phyloP scores from a whole-genome alignment of 2,329 filamentous ascomycete genomes.

The Didymella lethalis region DNA sequence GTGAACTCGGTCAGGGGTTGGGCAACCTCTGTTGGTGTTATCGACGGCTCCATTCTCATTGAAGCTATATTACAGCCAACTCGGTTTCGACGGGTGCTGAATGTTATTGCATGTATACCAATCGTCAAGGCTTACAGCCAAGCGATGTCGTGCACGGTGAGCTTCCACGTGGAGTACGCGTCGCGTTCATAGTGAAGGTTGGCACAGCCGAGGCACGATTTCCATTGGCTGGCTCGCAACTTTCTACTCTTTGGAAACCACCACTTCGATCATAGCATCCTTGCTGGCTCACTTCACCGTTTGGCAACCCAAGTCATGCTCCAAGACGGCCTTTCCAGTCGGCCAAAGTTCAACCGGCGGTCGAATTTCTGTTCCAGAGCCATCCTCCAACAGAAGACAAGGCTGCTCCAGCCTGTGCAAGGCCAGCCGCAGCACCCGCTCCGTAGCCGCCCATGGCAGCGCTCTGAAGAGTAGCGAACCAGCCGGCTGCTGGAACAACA shows the following conservation, averaged over 20 bases:
- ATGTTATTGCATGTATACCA: not conserved
- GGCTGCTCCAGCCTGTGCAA: slow-evolving; percentile 33
- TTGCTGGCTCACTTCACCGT: not conserved
- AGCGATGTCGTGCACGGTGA: not conserved
- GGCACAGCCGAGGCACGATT: slow-evolving; percentile 17
- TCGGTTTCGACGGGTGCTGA: not conserved
- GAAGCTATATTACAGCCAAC: not conserved
- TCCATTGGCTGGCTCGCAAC: slow-evolving; percentile 24
- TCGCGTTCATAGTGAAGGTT: not conserved
- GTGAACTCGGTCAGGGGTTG: slow-evolving; percentile 43
- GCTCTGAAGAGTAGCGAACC: slow-evolving; percentile 40
- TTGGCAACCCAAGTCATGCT: not conserved
- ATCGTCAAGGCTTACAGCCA: not conserved
- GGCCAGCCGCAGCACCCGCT: slow-evolving; percentile 30
- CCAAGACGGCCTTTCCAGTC: not conserved
- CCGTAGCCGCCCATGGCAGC: slow-evolving; percentile 47
- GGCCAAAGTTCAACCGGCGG: not conserved
- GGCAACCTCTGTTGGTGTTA: slow-evolving; percentile 12
- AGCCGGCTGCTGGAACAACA: slow-evolving; percentile 32
- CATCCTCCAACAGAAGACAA: slow-evolving; percentile 24
- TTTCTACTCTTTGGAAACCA: not conserved
- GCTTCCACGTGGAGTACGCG: not conserved
- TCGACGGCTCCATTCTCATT: slow-evolving; percentile 19
- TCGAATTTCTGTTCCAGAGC: slow-evolving; percentile 10
- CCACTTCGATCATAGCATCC: not conserved